Percentiles rank a stretch among this genome's conserved stretches.
Conservation (phyloP, 164 flowering plant genomes). For the Tetracentron sinense region DNA sequence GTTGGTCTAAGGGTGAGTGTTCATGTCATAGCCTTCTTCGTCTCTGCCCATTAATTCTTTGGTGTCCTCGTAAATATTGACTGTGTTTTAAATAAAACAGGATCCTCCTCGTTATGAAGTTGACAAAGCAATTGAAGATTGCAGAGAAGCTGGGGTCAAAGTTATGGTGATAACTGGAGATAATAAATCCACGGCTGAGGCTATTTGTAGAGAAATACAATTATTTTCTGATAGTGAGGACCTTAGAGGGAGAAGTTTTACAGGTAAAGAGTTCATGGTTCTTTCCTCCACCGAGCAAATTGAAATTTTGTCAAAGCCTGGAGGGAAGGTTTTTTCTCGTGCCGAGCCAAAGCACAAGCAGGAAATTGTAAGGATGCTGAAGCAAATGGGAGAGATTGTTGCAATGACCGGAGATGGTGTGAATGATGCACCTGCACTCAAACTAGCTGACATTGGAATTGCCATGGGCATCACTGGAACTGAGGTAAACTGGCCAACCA, state of each 20-base stretch:
- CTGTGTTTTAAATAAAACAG: conserved; percentile 31
- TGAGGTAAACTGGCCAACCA: conserved; percentile 46
- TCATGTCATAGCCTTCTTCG: background rate
- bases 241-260: conserved; percentile 56
- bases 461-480: conserved; percentile 96
- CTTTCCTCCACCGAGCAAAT: conserved; percentile 49
- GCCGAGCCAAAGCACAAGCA: conserved; percentile 96
- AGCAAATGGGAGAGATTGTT: conserved; percentile 83
- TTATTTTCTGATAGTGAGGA: conserved; percentile 55
- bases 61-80: background rate
- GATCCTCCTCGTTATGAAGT: conserved; percentile 94
- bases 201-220: conserved; percentile 69
- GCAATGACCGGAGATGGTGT: conserved; percentile 99
- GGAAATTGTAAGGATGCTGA: conserved; percentile 85
- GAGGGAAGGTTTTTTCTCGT: conserved; percentile 75
- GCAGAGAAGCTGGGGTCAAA: conserved; percentile 76
- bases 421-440: conserved; percentile 95
- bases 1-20: conserved; percentile 81
- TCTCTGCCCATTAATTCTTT: background rate
- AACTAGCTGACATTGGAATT: conserved; percentile 88
- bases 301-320: conserved; percentile 56
- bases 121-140: conserved; percentile 67
- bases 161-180: conserved; percentile 96
- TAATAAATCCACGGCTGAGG: conserved; percentile 87
- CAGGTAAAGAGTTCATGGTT: conserved; percentile 78